Evolutionary conservation across 805 yeast genomes (phyloP).

Genomic region (Dipodascopsis uninucleata): DNA sequence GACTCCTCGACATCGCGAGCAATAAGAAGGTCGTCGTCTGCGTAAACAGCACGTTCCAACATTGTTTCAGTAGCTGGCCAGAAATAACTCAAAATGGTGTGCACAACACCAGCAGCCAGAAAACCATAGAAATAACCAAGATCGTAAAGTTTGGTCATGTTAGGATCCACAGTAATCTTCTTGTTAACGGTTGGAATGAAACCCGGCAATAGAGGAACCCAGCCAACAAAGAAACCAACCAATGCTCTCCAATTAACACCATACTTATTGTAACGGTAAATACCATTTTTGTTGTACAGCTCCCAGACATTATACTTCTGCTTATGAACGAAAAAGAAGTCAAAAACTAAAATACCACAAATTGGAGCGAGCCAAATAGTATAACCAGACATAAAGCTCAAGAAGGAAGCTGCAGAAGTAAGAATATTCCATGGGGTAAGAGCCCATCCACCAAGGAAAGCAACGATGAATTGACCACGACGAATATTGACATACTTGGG

Average conservation of each 20-base stretch:
- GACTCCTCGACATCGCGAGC: conserved; percentile 15
- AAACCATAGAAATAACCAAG: conserved; percentile 30
- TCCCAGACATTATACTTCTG: conserved; percentile 43
- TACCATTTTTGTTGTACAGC: conserved; percentile 40
- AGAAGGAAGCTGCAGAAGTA: conserved; percentile 65
- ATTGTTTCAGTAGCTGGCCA: conserved; percentile 23
- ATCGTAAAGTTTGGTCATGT: conserved; percentile 26
- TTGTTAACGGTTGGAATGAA: conserved; percentile 20
- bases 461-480: conserved; percentile 62
- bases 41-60: conserved; percentile 17
- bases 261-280: conserved; percentile 41
- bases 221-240: conserved; percentile 38
- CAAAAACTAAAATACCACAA: conserved; percentile 62
- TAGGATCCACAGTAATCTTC: conserved; percentile 3
- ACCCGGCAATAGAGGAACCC: conserved; percentile 27
- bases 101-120: conserved; percentile 17
- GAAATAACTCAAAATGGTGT: conserved; percentile 11
- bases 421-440: conserved; percentile 78
- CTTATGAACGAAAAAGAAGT: conserved; percentile 42
- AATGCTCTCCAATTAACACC: conserved; percentile 47
- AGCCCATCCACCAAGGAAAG: conserved; percentile 61
- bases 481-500: conserved; percentile 56
- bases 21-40: conserved; percentile 8
- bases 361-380: conserved; percentile 78
- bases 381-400: conserved; percentile 76